phyloP scores from a whole-genome alignment of 345 rosid genomes.

The Salix viminalis region DNA sequence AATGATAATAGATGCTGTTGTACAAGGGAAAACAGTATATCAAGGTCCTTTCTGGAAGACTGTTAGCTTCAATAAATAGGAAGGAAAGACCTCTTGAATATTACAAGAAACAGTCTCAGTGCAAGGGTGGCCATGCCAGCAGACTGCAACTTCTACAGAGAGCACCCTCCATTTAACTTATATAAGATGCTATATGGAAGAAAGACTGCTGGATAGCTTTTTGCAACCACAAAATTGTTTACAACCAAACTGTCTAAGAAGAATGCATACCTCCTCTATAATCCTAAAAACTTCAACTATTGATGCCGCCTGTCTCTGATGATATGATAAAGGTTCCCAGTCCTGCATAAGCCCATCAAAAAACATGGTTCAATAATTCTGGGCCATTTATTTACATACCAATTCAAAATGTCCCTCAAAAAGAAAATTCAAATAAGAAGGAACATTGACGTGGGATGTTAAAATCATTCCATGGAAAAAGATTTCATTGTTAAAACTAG shows the following conservation, averaged over 20 bases:
- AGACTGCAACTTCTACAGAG: constrained; percentile 6
- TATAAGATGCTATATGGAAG: constrained; percentile 3
- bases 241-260: background rate
- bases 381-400: constrained; percentile 3
- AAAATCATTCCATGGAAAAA: background rate
- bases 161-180: background rate
- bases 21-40: too few species aligned
- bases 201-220: background rate
- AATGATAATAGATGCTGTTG: too few species aligned
- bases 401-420: constrained; percentile 3
- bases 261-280: constrained; percentile 72
- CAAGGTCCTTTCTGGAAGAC: too few species aligned
- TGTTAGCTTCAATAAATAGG: too few species aligned
- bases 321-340: constrained; percentile 93
- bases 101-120: background rate
- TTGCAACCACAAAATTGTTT: background rate
- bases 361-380: background rate
- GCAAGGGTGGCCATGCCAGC: constrained; percentile 1
- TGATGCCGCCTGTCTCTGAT: constrained; percentile 82
- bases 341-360: constrained; percentile 48
- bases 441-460: background rate
- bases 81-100: background rate
- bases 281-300: constrained; percentile 93
- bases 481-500: too few species aligned
- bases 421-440: background rate